Conservation (phyloP, 1,139 yeast genomes). For the Taphrina populina region DNA sequence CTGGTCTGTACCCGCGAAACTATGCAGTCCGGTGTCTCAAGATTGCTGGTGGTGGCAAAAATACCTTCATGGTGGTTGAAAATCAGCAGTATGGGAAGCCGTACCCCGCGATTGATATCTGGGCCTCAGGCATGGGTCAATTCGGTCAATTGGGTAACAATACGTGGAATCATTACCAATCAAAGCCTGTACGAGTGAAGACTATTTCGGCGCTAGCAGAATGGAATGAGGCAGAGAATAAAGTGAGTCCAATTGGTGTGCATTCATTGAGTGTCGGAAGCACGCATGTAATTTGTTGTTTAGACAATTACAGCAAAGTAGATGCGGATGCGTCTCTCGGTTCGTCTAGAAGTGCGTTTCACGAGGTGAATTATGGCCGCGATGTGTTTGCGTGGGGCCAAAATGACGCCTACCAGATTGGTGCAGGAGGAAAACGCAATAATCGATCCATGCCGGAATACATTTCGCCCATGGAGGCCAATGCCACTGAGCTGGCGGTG, state of each 20-base stretch:
- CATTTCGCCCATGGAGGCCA: constrained; percentile 23
- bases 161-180: constrained; percentile 68
- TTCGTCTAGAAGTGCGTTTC: constrained; percentile 18
- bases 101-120: constrained; percentile 39
- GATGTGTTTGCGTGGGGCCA: constrained; percentile 82
- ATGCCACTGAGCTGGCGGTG: constrained; percentile 22
- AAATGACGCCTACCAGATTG: constrained; percentile 77
- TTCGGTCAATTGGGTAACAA: constrained; percentile 88
- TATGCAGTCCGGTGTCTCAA: constrained; percentile 48
- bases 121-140: constrained; percentile 77
- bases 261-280: constrained; percentile 51
- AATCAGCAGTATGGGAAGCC: constrained; percentile 38
- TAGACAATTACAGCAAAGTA: constrained; percentile 50
- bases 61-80: constrained; percentile 53
- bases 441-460: constrained; percentile 45
- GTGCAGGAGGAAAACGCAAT: constrained; percentile 65
- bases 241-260: constrained; percentile 34
- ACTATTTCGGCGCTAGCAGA: constrained; percentile 49
- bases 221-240: constrained; percentile 51
- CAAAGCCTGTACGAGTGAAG: constrained; percentile 63
- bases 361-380: constrained; percentile 38
- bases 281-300: constrained; percentile 63
- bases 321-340: constrained; percentile 34
- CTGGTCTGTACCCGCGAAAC: constrained; percentile 46
- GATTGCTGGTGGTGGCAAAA: constrained; percentile 66